A percentile compares a stretch with the other conserved stretches of the same genome.
Conservation (phyloP, 768 basidiomycete genomes). For the Mycena maculata region DNA sequence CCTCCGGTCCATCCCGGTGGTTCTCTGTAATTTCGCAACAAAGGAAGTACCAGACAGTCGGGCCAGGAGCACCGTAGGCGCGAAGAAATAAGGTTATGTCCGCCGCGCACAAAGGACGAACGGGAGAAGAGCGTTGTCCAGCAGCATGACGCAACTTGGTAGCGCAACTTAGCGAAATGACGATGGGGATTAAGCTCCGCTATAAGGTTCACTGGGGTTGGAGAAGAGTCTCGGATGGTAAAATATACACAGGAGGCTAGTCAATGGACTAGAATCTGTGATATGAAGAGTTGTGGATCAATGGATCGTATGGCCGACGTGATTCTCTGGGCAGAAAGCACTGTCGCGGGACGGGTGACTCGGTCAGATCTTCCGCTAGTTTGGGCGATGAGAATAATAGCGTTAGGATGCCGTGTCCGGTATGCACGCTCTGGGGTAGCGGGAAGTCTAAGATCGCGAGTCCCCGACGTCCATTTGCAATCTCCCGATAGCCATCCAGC, state of each 20-base stretch:
- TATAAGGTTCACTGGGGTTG: neutral
- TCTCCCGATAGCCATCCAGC: constrained; percentile 11
- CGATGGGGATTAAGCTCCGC: constrained; percentile 1
- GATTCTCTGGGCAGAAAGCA: constrained; percentile 2
- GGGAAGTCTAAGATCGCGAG: neutral
- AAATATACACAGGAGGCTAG: constrained; percentile 17
- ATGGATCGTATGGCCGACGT: neutral
- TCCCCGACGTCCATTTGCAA: constrained; percentile 3
- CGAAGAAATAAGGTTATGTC: constrained; percentile 15
- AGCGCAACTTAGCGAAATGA: constrained; percentile 1
- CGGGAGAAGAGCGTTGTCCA: constrained; percentile 16
- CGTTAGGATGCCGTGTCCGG: neutral
- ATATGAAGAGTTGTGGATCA: constrained; percentile 1
- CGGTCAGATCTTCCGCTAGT: neutral
- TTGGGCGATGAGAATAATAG: constrained; percentile 1
- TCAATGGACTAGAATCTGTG: constrained; percentile 5
- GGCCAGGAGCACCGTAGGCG: neutral
- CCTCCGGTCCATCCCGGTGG: constrained; percentile 1
- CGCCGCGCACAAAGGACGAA: constrained; percentile 20
- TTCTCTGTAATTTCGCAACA: neutral
- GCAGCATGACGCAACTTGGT: neutral
- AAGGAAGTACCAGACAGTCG: constrained; percentile 15
- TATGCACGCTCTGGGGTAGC: constrained; percentile 3
- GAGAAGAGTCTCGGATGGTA: neutral
- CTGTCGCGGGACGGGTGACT: neutral